These are phyloP conservation scores for Cystobasidiaceae sp. DNA, from an alignment of 1,284 basidiomycete genomes.

Conservation along the genomic window DNA sequence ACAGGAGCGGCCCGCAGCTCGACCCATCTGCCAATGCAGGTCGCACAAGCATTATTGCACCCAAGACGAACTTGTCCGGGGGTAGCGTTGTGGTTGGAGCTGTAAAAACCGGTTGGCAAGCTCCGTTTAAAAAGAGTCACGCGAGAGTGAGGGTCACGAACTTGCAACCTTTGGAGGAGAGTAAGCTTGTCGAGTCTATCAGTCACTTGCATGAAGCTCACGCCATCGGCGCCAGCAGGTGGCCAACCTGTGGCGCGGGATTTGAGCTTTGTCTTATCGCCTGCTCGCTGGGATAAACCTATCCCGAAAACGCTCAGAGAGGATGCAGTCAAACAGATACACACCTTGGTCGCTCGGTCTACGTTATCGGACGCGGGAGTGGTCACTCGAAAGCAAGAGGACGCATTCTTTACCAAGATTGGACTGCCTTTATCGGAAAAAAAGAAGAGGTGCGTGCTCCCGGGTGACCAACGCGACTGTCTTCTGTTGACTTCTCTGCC, in stretches of 20 bases:
- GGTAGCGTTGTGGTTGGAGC: background rate
- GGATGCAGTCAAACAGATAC: slow-evolving; percentile 23
- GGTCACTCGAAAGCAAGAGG: slow-evolving; percentile 15
- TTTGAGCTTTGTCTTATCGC: slow-evolving; percentile 12
- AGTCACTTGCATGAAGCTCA: no score
- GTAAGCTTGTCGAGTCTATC: no score
- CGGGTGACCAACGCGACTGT: no score
- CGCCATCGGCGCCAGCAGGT: no score
- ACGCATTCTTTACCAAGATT: slow-evolving; percentile 18
- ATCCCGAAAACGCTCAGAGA: slow-evolving; percentile 12
- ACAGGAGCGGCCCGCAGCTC: background rate
- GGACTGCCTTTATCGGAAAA: background rate
- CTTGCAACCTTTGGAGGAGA: background rate
- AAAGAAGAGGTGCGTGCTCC: slow-evolving; percentile 2
- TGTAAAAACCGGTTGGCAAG: background rate
- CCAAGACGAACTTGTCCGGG: background rate
- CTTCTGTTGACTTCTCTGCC: background rate
- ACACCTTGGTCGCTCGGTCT: slow-evolving; percentile 8
- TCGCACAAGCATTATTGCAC: background rate
- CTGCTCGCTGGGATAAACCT: slow-evolving; percentile 26
- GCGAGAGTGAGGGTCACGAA: background rate
- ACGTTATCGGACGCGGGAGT: slow-evolving; percentile 22
- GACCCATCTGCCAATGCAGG: background rate
- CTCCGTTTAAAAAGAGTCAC: slow-evolving; percentile 14
- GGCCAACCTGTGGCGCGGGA: no score